Base-by-base conservation (phyloP, 768 basidiomycete genomes). In the Hebeloma cylindrosporum region DNA sequence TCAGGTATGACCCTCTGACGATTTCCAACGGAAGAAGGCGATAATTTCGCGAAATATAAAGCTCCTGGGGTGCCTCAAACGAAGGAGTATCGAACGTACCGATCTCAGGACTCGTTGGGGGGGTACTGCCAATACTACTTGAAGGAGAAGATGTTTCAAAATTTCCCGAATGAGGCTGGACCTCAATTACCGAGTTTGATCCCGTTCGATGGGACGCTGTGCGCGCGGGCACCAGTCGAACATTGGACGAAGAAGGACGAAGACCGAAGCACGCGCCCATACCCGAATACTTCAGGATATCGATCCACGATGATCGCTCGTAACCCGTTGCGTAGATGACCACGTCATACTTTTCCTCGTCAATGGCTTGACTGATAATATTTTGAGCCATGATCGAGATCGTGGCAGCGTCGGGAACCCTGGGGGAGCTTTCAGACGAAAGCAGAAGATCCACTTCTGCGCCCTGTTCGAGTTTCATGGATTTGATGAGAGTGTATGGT, bases 281-380 rank as follows among this genome's bases (percentile, higher is more conserved):
- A 30, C 58, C 59, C 29, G 75, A 74, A 17, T 65, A 48, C 18
- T 67, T 63, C 47, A 78, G 56, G 25, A 77, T 57, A 20, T 66
- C 57, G 34, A 72, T 50, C 76, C 76, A 79, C 0, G 64, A 61
- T n/a, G 67, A 62, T 20, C 76, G 69, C 45, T 77, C 70, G 54
- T 79, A 80, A 9, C 78, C 78, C 8, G 78, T 79, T 2, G 75
- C 77, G 56, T 73, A 78, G 40, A 80, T 57, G 53, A 80, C 57
- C 20, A 60, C 65, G 53, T 79, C 74, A 58, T 79, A 80, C 18
- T 56, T 56, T 26, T 53, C 45, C 34, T 66, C 59, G 9, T 56
- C 50, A 43, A 62, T 52, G 10, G 62, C 55, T 8, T 59, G 61
- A n/a, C 62, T 66, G 35, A 73, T 57, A 7, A 67, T 50, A 53